Base-by-base conservation (phyloP, 2,329 filamentous ascomycete species). In the Sporothrix globosa region DNA sequence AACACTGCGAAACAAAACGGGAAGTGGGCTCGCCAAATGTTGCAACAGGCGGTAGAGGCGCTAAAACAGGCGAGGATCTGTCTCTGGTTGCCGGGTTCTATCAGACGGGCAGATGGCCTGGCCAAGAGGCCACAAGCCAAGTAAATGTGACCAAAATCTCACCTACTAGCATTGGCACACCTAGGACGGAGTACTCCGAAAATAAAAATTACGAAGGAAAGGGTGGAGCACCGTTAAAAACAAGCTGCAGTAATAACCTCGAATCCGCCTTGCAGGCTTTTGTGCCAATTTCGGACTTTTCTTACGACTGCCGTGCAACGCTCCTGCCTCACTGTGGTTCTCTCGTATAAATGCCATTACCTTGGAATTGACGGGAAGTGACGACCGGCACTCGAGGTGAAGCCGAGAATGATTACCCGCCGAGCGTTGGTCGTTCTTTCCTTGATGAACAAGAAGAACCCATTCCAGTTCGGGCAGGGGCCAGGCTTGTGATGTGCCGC, bases 71-170 rank as follows among this genome's bases (percentile, higher is more conserved):
- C 34, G 56, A 17, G 17, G 56, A 60, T 60, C 56, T 61, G 10
- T 61, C 14, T 17, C 13, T 48, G 44, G 13, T 19, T 48, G 34
- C n/a, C 41, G 34, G 56, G 19, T 60, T 58, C 34, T 39, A 17
- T 58, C 4, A n/a, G 54, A 58, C 52, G 52, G 52, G 11, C 52
- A 54, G 52, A 56, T 34, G 19, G 30, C 7, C 34, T 60, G 30
- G 19, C 30, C 53, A 6, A 9, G 34, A 34, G 6, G 34, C 34
- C 34, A 34, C 34, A 34, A 9, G 6, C 34, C 34, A 34, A 34
- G 6, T 34, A 30, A 27, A 56, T 56, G 24, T 30, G 54, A 58
- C 54, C 54, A 58, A 58, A 58, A 58, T 58, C 53, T 58, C 53
- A 58, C 53, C 24, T 56, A 6, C 50, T 56, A 27, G 53, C 14